Evolutionary conservation across 2,329 filamentous ascomycete species (phyloP), one percentile per base, ranked within the genome.

Genomic region (Trichoderma simmonsii): DNA sequence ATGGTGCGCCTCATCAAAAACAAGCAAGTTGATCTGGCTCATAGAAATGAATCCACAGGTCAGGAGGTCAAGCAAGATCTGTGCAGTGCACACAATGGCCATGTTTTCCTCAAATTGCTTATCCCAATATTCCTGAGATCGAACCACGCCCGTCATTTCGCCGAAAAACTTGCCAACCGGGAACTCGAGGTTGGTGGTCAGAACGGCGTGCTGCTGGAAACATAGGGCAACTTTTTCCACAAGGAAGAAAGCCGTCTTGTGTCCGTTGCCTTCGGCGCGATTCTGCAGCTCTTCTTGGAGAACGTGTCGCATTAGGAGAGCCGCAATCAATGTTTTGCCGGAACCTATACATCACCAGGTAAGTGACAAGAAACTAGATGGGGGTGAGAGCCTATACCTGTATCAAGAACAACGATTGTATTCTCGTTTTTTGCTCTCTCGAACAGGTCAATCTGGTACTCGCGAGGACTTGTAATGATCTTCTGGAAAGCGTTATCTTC

Each of bases 1-100:
- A 78, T 98, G 96, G 77, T 99, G 96, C 6, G 95, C 96, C 81
- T 99, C 96, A 77, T 99, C 96, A 75, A 99, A 97, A 73, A 98
- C 90, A 48, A 99, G 85, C 1, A 99, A 87, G 77, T 95, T 98
- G 80, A 98, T 94, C 76, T 92, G 89, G 21, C 89, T 84, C 83
- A 99, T 97, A 11, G 82, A 87, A 72, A 98, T 87, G 80, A 94
- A 97, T 0, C 92, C 91, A 76, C 92, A 92, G 74, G 91, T 88
- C 3, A 99, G 86, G 76, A 92, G 94, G 73, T 93, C 89, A 43
- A 92, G 87, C 5, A 98, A 85, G 3, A 98, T 92, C 76, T 96
- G 94, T 0, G 95, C 95, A 0, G 96, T 98, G 82, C 94, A 98
- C 6, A 98, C 94, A 74, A 98, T 88, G 32, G 95, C 92, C 89